Evolutionary conservation across 1,284 basidiomycete genomes (phyloP), one percentile per base, ranked within the genome.

Genomic region (Ceratobasidium sp.): DNA sequence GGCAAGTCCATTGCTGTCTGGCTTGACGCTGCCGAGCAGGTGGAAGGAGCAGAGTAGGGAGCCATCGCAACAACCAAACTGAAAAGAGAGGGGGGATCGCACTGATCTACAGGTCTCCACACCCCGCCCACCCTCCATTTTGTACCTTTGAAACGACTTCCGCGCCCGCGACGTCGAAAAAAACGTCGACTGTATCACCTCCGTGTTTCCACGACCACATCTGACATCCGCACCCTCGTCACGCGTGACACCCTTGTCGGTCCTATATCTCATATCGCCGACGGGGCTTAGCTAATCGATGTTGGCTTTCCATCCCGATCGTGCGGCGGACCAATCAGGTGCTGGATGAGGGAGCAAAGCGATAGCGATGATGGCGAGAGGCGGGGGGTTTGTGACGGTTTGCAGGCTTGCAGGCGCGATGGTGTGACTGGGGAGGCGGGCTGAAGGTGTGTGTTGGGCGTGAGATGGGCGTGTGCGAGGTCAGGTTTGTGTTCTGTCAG

Each of bases 61-160:
- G 73, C 62, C 73, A 75, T 75, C 46, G 62, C 23, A 52, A 64
- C 55, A 1, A 44, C 30, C 35, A n/a, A 23, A 55, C 54, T 10
- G 23, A 35, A 38, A 12, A 46, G 23, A 30, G 64, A 50, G 23
- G 54, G 57, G 60, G 60, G 60, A 44, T 60, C 30, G 57, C 57
- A 44, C 35, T 44, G 60, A 64, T 64, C 60, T 64, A 64, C 60
- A n/a, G 38, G 16, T 18, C 33, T 41, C 60, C 20, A 3, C 35
- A 16, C 6, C 12, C 35, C n/a, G 18, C 23, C n/a, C 33, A 6
- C 74, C 41, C 41, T 52, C 48, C 59, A 48, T 76, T 76, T 64
- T 76, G 74, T 76, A 76, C 46, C 62, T 50, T 57, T 66, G 62
- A 55, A 76, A 65, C 48, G 64, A 65, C 64, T 64, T 76, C 74